These are phyloP conservation scores for Trichoderma sp. DNA, from an alignment of 2,329 filamentous ascomycete species.

Conservation along the genomic window DNA sequence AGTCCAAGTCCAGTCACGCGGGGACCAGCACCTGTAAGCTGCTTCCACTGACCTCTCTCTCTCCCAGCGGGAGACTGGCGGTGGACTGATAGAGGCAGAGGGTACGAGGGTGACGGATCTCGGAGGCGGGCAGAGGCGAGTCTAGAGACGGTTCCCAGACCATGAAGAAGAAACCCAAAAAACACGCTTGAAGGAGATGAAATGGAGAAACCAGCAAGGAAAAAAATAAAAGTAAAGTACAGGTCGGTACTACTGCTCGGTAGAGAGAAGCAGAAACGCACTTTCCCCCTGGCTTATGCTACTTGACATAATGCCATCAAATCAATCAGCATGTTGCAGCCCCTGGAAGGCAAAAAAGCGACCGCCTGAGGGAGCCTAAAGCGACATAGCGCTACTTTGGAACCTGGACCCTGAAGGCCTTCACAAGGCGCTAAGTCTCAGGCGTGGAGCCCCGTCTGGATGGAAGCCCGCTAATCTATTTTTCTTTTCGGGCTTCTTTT, in stretches of 20 bases:
- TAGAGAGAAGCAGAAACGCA: constrained; percentile 3
- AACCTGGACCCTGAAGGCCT: neutral
- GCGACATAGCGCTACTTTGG: neutral
- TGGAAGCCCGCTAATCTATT: neutral
- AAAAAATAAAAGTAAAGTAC: neutral
- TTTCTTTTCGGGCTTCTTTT: neutral
- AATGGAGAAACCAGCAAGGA: neutral
- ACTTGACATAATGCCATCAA: neutral
- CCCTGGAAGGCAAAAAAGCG: neutral
- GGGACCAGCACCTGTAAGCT: constrained; percentile 8
- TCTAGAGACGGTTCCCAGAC: neutral
- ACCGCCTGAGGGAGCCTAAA: neutral
- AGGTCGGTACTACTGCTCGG: neutral
- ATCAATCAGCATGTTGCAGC: constrained; percentile 10
- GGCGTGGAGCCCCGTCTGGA: neutral
- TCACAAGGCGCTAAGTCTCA: neutral
- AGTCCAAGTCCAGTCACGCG: constrained; percentile 11
- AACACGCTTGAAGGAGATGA: neutral
- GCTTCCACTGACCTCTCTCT: neutral
- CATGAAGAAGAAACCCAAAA: neutral
- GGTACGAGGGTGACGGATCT: neutral
- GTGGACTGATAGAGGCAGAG: neutral
- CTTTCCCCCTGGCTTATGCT: constrained; percentile 17
- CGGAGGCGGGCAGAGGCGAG: neutral
- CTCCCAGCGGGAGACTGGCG: neutral